These are phyloP conservation scores for Suillus weaverae DNA, from an alignment of 768 basidiomycete genomes.

Conservation along the genomic window DNA sequence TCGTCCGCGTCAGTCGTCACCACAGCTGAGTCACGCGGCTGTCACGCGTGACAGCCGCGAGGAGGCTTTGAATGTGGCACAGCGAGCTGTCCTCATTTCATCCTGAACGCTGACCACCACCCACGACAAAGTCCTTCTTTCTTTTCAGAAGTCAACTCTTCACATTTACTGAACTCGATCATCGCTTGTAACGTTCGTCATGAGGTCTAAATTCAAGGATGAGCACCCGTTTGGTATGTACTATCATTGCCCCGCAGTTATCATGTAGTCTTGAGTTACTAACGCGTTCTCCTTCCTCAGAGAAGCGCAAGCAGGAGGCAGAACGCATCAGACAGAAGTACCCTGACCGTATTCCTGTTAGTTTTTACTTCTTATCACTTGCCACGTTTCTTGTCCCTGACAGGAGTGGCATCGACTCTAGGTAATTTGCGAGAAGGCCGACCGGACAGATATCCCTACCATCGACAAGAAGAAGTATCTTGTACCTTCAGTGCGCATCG, in stretches of 20 bases:
- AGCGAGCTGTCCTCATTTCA: conserved; percentile 20
- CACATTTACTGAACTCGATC: conserved; percentile 9
- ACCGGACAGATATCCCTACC: conserved; percentile 96
- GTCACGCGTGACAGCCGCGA: conserved; percentile 35
- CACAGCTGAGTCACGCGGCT: conserved; percentile 23
- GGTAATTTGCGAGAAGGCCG: conserved; percentile 99
- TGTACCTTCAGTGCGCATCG: conserved; percentile 81
- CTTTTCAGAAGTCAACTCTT: conserved; percentile 9
- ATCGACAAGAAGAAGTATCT: conserved; percentile 99
- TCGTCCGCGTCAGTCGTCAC: background rate
- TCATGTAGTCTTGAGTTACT: conserved; percentile 30
- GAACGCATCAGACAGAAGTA: conserved; percentile 99
- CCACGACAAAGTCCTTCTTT: conserved; percentile 13
- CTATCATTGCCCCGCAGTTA: conserved; percentile 23
- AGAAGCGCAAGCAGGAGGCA: conserved; percentile 99
- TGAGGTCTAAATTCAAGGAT: conserved; percentile 98
- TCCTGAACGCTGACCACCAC: conserved; percentile 29
- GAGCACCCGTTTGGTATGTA: conserved; percentile 92
- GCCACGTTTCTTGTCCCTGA: conserved; percentile 12
- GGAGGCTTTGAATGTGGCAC: conserved; percentile 31
- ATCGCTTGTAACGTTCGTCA: conserved; percentile 32
- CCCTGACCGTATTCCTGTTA: conserved; percentile 94
- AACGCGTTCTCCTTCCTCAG: conserved; percentile 42
- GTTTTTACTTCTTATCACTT: conserved; percentile 27
- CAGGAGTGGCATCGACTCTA: conserved; percentile 32